These are phyloP conservation scores for Bruguiera gymnorhiza DNA, from an alignment of 345 rosid genomes.

Conservation along the genomic window DNA sequence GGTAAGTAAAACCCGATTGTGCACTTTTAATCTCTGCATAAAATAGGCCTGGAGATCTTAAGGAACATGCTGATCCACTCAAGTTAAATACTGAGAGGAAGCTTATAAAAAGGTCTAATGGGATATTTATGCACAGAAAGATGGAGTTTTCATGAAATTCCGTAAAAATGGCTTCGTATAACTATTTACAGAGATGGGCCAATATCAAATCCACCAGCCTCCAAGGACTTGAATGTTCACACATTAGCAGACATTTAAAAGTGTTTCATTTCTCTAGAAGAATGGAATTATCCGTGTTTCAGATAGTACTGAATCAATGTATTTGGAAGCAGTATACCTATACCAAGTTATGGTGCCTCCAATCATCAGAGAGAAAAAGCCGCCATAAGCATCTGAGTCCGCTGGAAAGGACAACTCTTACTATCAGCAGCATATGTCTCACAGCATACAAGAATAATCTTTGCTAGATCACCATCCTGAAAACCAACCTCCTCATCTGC, in stretches of 20 bases:
- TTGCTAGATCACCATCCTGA: not conserved
- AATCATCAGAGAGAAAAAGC: not conserved
- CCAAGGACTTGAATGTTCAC: not conserved
- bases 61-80: too few species aligned
- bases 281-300: not conserved
- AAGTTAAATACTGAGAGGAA: too few species aligned
- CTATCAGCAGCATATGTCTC: constrained; percentile 16
- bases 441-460: constrained; percentile 13
- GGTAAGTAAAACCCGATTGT: too few species aligned
- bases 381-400: constrained; percentile 18
- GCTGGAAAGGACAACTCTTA: constrained; percentile 12
- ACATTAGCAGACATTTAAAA: not conserved
- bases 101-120: too few species aligned
- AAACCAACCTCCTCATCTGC: not conserved
- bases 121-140: not conserved
- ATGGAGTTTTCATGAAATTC: not conserved
- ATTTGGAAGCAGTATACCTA: constrained; percentile 28
- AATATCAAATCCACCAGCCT: not conserved
- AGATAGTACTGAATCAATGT: constrained; percentile 13
- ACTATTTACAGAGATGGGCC: not conserved
- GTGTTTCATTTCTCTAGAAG: not conserved
- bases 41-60: too few species aligned
- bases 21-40: too few species aligned
- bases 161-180: not conserved
- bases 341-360: constrained; percentile 33